Conservation (phyloP, 2,329 filamentous ascomycete species). For the Shiraia sp. region DNA sequence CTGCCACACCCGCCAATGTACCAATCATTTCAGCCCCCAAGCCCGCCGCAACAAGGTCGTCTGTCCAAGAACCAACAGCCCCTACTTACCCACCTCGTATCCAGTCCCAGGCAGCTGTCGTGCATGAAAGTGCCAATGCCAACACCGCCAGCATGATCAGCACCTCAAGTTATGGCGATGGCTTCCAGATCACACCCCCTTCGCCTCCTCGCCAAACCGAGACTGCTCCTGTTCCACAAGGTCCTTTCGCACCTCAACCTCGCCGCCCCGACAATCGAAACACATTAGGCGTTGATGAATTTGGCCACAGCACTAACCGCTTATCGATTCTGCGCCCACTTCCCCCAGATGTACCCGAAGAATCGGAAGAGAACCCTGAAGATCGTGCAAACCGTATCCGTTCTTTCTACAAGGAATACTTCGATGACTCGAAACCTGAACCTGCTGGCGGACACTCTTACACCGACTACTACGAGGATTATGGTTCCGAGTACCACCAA, state of each 20-base stretch:
- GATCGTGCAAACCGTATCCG: slow-evolving; percentile 93
- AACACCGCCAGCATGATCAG: slow-evolving; percentile 51
- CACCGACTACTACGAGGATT: slow-evolving; percentile 73
- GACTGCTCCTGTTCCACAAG: slow-evolving; percentile 15
- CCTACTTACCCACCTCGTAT: slow-evolving; percentile 31
- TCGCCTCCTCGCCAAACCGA: slow-evolving; percentile 41
- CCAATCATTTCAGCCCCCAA: slow-evolving; percentile 28
- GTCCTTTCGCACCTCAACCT: slow-evolving; percentile 33
- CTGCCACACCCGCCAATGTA: slow-evolving; percentile 17
- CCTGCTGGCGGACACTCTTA: slow-evolving; percentile 38
- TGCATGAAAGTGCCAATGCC: slow-evolving; percentile 35
- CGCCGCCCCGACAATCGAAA: slow-evolving; percentile 24
- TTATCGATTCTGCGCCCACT: slow-evolving; percentile 75
- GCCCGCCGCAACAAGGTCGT: slow-evolving; percentile 23
- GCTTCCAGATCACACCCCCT: slow-evolving; percentile 53
- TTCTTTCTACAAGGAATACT: slow-evolving; percentile 99
- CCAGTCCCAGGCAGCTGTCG: slow-evolving; percentile 41
- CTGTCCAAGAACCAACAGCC: slow-evolving; percentile 23
- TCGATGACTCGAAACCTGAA: slow-evolving; percentile 74
- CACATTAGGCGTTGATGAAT: slow-evolving; percentile 34
- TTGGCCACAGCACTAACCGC: slow-evolving; percentile 50
- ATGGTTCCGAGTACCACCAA: slow-evolving; percentile 69
- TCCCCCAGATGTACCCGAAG: slow-evolving; percentile 80
- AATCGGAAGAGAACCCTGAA: slow-evolving; percentile 88
- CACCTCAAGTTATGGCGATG: slow-evolving; percentile 59